A percentile compares a stretch with the other conserved stretches of the same genome.
Evolutionary conservation across 305 asterid genomes (phyloP).

Genomic region (Fraxinus angustifolia): DNA sequence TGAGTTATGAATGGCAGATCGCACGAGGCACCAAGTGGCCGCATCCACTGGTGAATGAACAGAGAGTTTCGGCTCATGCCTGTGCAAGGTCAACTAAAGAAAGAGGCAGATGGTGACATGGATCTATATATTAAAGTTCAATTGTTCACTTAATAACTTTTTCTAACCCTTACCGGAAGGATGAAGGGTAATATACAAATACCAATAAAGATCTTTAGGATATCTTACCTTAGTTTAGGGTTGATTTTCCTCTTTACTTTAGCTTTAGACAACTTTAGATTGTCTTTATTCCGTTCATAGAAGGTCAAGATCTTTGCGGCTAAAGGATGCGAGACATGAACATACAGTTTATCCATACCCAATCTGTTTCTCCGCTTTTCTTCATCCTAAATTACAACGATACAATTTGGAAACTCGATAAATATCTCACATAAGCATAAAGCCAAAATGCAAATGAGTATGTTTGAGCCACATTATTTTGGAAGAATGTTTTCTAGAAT

Average conservation of each 20-base stretch:
- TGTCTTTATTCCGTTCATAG: conserved; percentile 33
- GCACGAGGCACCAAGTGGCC: background rate
- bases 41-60: background rate
- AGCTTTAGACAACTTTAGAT: conserved; percentile 41
- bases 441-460: background rate
- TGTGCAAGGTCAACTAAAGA: background rate
- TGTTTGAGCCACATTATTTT: too few species aligned
- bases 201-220: background rate
- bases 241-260: conserved; percentile 45
- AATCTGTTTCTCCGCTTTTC: conserved; percentile 48
- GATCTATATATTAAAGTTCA: background rate
- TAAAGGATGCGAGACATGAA: conserved; percentile 44
- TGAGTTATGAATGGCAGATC: background rate
- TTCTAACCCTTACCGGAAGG: background rate
- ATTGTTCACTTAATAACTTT: background rate
- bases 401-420: conserved; percentile 14
- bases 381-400: conserved; percentile 39
- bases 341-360: conserved; percentile 46
- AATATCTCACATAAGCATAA: conserved; percentile 4
- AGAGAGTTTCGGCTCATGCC: background rate
- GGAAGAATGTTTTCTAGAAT: too few species aligned
- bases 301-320: conserved; percentile 40
- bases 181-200: background rate
- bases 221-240: conserved; percentile 43
- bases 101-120: background rate